Conservation (phyloP, 805 yeast species). For the Vanderwaltozyma polyspora region DNA sequence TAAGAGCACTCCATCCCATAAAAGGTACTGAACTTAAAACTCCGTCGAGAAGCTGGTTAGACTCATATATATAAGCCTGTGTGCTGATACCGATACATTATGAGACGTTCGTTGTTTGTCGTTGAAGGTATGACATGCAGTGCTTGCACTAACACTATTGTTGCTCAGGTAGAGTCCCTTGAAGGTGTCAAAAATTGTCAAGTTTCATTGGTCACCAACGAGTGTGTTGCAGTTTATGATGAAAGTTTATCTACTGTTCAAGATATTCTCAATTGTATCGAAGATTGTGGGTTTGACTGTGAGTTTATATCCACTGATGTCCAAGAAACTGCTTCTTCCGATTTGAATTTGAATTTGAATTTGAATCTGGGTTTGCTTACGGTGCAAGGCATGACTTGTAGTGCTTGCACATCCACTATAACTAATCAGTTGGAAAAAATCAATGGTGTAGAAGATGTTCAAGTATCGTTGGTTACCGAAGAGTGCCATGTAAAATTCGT, state of each 20-base stretch:
- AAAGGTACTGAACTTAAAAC: too few relatives aligned
- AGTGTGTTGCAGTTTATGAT: conserved; percentile 48
- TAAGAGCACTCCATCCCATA: too few relatives aligned
- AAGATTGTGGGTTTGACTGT: conserved; percentile 66
- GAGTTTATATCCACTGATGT: too few relatives aligned
- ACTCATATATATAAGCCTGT: too few relatives aligned
- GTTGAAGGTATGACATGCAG: conserved; percentile 86
- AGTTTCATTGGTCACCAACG: conserved; percentile 67
- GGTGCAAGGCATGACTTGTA: conserved; percentile 80
- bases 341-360: too few relatives aligned
- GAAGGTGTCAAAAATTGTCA: conserved; percentile 43
- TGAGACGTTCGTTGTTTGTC: too few relatives aligned
- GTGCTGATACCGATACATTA: too few relatives aligned
- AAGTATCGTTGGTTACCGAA: conserved; percentile 68
- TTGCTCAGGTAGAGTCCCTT: conserved; percentile 36
- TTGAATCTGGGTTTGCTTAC: conserved; percentile 2
- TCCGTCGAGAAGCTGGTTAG: too few relatives aligned
- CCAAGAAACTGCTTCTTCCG: too few relatives aligned
- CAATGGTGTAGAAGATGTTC: conserved; percentile 41
- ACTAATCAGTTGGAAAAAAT: conserved; percentile 39
- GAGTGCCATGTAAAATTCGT: conserved; percentile 50
- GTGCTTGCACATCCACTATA: conserved; percentile 67
- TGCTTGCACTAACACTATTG: conserved; percentile 64
- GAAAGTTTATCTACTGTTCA: conserved; percentile 22
- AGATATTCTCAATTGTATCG: conserved; percentile 42